Evolutionary conservation across 306 rosid genomes (phyloP), one percentile per base, ranked within the genome.

Genomic region (Rubus idaeus): DNA sequence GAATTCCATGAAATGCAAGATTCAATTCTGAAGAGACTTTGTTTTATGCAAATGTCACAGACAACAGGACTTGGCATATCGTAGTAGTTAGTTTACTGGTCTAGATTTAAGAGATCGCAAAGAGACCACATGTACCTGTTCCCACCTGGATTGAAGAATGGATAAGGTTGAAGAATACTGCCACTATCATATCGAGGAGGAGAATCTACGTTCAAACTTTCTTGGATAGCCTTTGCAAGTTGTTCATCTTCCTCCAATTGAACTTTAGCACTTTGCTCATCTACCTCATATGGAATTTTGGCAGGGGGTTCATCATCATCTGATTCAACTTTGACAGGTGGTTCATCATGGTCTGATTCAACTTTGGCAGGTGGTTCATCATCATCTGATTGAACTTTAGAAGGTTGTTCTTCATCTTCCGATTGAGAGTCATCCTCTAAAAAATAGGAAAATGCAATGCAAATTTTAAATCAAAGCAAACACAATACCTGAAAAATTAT

Each of bases 231-330:
- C 84, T 82, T 86, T 35, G 99, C 99, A 77, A 93, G 92, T 78
- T 87, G 97, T 84, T 96, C 97, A 82, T 95, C 99, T 82, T 93
- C 98, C 80, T 91, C 98, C 68, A 88, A 84, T 86, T 90, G 96
- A 84, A 76, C 77, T 80, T 90, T 90, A 41, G 79, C 75, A 77
- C 58, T 58, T 73, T 75, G 78, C 58, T 83, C 83, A 57, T 88
- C 92, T 78, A 88, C 92, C 69, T 84, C 92, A 18, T 74, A 64
- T 71, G 74, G 79, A 86, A 71, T 60, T 58, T 71, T 62, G n/a
- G 77, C 77, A 70, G 41, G 75, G 52, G 66, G 78, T 71, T 88
- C 90, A 55, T 75, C 80, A 74, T 41, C 77, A 63, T 84, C 83
- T 5, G 79, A 26, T 68, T 76, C 78, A 76, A 57, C 74, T 74